Evolutionary conservation across 2,329 filamentous ascomycete genomes (phyloP).

Genomic region (Neofusicoccum umdonicola): DNA sequence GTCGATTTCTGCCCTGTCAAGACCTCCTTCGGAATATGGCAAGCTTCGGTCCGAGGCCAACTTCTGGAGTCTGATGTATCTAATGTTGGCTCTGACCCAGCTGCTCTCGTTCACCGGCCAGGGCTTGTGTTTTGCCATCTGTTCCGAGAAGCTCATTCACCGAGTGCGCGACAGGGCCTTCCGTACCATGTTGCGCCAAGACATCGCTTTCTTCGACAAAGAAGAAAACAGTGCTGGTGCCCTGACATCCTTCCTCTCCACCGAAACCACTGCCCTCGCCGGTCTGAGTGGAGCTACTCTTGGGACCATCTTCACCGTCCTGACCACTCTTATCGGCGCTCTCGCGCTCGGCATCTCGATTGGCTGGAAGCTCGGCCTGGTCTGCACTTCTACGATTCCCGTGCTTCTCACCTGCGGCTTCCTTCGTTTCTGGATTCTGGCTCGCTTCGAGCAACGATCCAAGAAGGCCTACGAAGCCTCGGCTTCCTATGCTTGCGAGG

Average conservation of each 20-base stretch:
- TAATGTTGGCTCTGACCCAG: conserved; percentile 75
- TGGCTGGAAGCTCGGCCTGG: conserved; percentile 84
- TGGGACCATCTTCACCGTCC: conserved; percentile 78
- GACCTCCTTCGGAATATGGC: conserved; percentile 51
- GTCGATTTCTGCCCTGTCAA: conserved; percentile 70
- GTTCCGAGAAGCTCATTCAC: conserved; percentile 82
- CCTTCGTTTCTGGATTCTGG: conserved; percentile 80
- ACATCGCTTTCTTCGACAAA: conserved; percentile 86
- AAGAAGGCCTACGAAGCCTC: conserved; percentile 78
- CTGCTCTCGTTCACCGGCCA: conserved; percentile 64
- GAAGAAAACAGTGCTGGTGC: conserved; percentile 88
- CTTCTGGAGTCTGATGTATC: conserved; percentile 87
- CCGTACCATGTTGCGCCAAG: conserved; percentile 83
- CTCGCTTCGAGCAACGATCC: conserved; percentile 73
- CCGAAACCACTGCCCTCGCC: conserved; percentile 83
- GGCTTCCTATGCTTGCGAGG: conserved; percentile 87
- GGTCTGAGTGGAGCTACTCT: conserved; percentile 85
- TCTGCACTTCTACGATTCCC: conserved; percentile 76
- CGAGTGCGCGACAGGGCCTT: conserved; percentile 81
- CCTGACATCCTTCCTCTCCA: conserved; percentile 81
- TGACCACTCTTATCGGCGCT: conserved; percentile 74
- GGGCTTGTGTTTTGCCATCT: conserved; percentile 69
- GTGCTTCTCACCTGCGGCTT: conserved; percentile 79
- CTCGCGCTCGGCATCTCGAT: conserved; percentile 69
- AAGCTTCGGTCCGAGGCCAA: conserved; percentile 68